A percentile compares a stretch with the other conserved stretches of the same genome.
Evolutionary conservation across 1,139 yeast species (phyloP).

Genomic region (Taphrina confusa): DNA sequence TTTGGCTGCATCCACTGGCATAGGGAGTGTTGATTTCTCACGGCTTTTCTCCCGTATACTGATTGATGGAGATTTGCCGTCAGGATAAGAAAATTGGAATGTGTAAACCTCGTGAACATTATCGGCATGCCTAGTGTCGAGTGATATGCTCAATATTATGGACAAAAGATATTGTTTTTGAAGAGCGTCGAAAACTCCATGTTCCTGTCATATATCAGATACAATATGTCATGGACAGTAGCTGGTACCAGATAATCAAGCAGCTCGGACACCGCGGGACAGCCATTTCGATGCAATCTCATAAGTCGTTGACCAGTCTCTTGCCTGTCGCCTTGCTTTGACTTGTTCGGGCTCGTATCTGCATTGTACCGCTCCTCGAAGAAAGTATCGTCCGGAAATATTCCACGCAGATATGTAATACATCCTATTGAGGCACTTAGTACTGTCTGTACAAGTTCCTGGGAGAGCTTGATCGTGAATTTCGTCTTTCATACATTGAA

Average conservation of each 20-base stretch:
- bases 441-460: constrained; percentile 39
- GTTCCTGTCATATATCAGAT: constrained; percentile 42
- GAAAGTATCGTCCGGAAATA: constrained; percentile 39
- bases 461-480: constrained; percentile 35
- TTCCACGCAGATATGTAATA: constrained; percentile 40
- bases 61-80: constrained; percentile 40
- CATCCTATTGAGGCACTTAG: constrained; percentile 40
- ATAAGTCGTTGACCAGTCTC: constrained; percentile 45
- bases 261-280: constrained; percentile 52
- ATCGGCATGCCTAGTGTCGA: constrained; percentile 49
- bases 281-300: constrained; percentile 52
- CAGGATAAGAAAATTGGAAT: constrained; percentile 52
- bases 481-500: neutral
- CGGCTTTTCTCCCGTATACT: constrained; percentile 27
- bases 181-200: constrained; percentile 54
- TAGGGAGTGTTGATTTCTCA: constrained; percentile 2
- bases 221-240: neutral
- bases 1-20: constrained; percentile 45
- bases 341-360: neutral
- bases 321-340: neutral
- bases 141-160: constrained; percentile 52
- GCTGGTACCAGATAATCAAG: constrained; percentile 53
- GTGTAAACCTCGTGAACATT: constrained; percentile 55
- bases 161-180: constrained; percentile 51
- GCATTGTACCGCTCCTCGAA: constrained; percentile 38